Conservation (phyloP, 2,329 filamentous ascomycete genomes). For the Claviceps africana region DNA sequence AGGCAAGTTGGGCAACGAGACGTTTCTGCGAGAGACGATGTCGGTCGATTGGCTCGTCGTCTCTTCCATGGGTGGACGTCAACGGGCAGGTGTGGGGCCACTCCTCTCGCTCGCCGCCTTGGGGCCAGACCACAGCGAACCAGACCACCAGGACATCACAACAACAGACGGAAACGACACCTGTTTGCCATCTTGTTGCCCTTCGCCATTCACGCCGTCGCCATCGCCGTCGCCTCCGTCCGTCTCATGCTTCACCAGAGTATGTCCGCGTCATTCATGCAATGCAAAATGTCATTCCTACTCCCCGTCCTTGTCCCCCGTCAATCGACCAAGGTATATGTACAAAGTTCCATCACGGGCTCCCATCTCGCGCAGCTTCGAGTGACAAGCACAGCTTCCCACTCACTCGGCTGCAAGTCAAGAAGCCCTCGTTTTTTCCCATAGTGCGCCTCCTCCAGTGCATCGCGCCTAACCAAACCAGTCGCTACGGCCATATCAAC, state of each 20-base stretch:
- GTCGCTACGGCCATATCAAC: slow-evolving; percentile 20
- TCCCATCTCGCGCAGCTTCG: slow-evolving; percentile 4
- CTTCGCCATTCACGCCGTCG: no score
- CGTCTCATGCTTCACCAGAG: background rate
- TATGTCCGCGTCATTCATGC: slow-evolving; percentile 8
- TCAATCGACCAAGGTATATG: slow-evolving; percentile 26
- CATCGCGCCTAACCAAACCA: slow-evolving; percentile 2
- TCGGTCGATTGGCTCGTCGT: background rate
- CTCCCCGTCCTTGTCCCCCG: slow-evolving; percentile 15
- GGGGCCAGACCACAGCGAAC: background rate
- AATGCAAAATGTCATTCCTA: slow-evolving; percentile 20
- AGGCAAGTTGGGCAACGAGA: no score
- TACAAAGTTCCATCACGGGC: slow-evolving; percentile 23
- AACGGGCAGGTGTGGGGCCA: background rate
- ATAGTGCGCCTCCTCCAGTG: slow-evolving; percentile 2
- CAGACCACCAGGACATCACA: background rate
- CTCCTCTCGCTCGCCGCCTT: background rate
- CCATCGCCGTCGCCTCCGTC: no score
- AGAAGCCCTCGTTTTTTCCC: slow-evolving; percentile 2
- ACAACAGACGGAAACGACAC: background rate
- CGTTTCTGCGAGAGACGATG: no score
- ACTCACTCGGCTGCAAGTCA: background rate
- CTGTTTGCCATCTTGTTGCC: no score
- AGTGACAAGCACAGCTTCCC: slow-evolving; percentile 5
- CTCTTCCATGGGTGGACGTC: background rate